Percentiles rank a stretch among this genome's conserved stretches.
Conservation (phyloP, 768 basidiomycete genomes). For the Kwoniella dejecticola region DNA sequence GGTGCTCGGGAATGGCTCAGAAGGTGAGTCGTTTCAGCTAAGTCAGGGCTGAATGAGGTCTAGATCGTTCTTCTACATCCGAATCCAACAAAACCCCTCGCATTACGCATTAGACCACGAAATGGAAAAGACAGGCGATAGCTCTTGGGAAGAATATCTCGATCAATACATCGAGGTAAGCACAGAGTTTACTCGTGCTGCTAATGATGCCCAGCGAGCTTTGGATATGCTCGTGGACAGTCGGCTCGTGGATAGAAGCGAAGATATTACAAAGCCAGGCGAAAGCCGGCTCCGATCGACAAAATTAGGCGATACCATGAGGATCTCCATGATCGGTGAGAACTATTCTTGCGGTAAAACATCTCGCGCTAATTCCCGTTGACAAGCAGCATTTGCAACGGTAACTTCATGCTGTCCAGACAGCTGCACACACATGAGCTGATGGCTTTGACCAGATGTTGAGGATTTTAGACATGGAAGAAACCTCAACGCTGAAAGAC, state of each 20-base stretch:
- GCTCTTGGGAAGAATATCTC: conserved; percentile 71
- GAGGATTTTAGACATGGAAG: neutral
- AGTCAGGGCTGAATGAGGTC: conserved; percentile 40
- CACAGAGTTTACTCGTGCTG: neutral
- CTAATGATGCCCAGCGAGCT: conserved; percentile 29
- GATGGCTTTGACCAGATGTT: neutral
- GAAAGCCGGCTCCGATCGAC: conserved; percentile 60
- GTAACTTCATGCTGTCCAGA: neutral
- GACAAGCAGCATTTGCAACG: conserved; percentile 10
- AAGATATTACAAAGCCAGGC: conserved; percentile 60
- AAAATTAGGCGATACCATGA: conserved; percentile 41
- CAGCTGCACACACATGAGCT: neutral
- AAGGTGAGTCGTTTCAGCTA: conserved; percentile 27
- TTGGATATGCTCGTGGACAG: conserved; percentile 60
- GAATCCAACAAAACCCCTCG: conserved; percentile 78
- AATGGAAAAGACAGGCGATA: conserved; percentile 59
- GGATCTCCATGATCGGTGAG: conserved; percentile 39
- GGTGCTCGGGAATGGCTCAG: conserved; percentile 74
- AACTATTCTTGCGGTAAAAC: neutral
- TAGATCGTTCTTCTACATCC: conserved; percentile 80
- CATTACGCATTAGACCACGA: conserved; percentile 66
- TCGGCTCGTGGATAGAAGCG: conserved; percentile 57
- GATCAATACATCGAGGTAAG: conserved; percentile 72
- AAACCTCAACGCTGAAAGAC: neutral
- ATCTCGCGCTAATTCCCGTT: neutral